A percentile compares a stretch with the other conserved stretches of the same genome.
These are phyloP conservation scores for Hordeum pubiflorum DNA, from an alignment of 202 grass and related monocot species.

Conservation along the genomic window DNA sequence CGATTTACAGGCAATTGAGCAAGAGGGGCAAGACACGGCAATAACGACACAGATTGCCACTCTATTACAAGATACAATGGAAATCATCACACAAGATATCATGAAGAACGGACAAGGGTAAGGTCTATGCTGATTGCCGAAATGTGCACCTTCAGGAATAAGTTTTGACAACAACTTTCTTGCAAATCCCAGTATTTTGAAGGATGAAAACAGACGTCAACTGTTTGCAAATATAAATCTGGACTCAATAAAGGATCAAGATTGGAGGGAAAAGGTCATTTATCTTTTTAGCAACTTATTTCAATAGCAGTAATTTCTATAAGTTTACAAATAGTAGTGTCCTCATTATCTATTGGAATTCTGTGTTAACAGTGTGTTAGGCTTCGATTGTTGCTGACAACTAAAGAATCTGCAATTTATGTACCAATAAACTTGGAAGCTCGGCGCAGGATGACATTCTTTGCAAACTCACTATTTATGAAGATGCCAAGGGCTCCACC, in stretches of 20 bases:
- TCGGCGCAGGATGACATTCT: conserved; percentile 93
- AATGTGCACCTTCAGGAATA: not conserved
- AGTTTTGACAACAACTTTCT: not conserved
- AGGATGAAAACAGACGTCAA: conserved; percentile 10
- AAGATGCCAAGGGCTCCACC: conserved; percentile 66
- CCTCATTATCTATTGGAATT: conserved; percentile 17
- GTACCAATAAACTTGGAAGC: conserved; percentile 81
- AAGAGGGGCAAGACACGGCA: conserved; percentile 39
- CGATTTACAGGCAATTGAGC: conserved; percentile 38
- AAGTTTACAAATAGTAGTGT: not conserved
- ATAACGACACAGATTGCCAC: conserved; percentile 63
- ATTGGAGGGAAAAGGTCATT: conserved; percentile 70
- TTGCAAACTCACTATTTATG: conserved; percentile 99
- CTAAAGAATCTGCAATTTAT: conserved; percentile 97
- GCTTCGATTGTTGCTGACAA: conserved; percentile 81
- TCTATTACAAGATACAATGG: conserved; percentile 96
- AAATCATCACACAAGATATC: conserved; percentile 83
- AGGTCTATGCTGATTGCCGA: conserved; percentile 14
- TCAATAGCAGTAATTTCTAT: conserved; percentile 20
- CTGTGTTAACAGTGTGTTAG: conserved; percentile 53
- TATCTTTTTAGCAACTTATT: conserved; percentile 13
- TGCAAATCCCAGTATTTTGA: conserved; percentile 31
- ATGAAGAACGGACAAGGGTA: conserved; percentile 63
- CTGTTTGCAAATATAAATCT: conserved; percentile 63
- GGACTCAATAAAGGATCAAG: conserved; percentile 17